These are phyloP conservation scores for Ochromonas danica DNA, from an alignment of 108 stramenopile genomes.

Conservation along the genomic window DNA sequence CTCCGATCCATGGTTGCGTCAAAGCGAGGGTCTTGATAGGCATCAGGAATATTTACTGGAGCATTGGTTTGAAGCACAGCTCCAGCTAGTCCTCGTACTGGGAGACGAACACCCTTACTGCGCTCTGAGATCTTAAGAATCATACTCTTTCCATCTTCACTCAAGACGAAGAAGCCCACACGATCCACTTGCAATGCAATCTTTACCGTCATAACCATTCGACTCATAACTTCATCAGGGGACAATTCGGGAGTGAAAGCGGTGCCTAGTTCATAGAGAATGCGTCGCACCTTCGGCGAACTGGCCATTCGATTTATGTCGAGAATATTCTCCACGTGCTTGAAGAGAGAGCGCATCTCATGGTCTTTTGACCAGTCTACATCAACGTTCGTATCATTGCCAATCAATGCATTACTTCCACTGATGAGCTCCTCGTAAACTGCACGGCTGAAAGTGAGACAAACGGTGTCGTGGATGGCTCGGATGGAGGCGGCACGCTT, in stretches of 20 bases:
- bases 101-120: conserved; percentile 32
- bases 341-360: conserved; percentile 29
- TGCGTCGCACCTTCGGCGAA: conserved; percentile 18
- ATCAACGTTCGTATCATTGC: background rate
- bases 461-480: conserved; percentile 18
- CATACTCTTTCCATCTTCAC: conserved; percentile 30
- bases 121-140: conserved; percentile 35
- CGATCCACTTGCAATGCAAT: conserved; percentile 27
- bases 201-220: conserved; percentile 37
- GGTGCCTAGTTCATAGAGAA: conserved; percentile 33
- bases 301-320: background rate
- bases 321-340: conserved; percentile 30
- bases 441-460: conserved; percentile 2
- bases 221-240: conserved; percentile 27
- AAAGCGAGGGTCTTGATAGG: conserved; percentile 56
- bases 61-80: background rate
- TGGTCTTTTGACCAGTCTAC: conserved; percentile 37
- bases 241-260: conserved; percentile 34
- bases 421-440: conserved; percentile 22
- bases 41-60: conserved; percentile 39
- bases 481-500: conserved; percentile 19
- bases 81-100: conserved; percentile 24
- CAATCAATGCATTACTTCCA: conserved; percentile 29
- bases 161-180: conserved; percentile 29
- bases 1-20: conserved; percentile 58